phyloP scores from a whole-genome alignment of 1,284 basidiomycete genomes.

The Polyporus tsugae region DNA sequence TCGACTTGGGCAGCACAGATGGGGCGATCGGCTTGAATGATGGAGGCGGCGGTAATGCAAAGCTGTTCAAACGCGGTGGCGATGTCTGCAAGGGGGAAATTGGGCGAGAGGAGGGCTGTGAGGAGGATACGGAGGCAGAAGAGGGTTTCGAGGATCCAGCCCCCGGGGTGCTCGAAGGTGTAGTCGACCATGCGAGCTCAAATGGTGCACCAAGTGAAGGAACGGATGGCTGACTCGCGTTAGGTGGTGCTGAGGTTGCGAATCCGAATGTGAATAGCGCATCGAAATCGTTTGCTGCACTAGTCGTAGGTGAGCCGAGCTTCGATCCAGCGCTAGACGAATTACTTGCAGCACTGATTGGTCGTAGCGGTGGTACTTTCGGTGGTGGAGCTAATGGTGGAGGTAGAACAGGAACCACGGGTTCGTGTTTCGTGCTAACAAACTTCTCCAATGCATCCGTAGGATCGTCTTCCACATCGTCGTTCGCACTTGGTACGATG shows the following conservation, averaged over 20 bases:
- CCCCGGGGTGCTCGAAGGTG: conserved; percentile 22
- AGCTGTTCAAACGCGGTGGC: conserved; percentile 22
- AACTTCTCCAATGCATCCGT: conserved; percentile 41
- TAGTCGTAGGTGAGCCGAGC: background rate
- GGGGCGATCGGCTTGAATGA: conserved; percentile 23
- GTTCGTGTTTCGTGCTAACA: conserved; percentile 47
- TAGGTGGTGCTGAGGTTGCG: conserved; percentile 14
- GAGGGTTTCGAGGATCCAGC: conserved; percentile 15
- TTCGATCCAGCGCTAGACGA: background rate
- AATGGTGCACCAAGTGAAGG: conserved; percentile 37
- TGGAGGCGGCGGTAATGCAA: conserved; percentile 32
- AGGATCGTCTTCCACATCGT: conserved; percentile 48
- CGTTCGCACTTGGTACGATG: conserved; percentile 65
- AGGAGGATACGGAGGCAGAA: background rate
- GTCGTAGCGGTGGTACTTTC: conserved; percentile 21
- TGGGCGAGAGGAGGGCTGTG: conserved; percentile 22
- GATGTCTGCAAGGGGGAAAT: conserved; percentile 25
- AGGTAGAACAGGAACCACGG: conserved; percentile 57
- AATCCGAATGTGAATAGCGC: conserved; percentile 13
- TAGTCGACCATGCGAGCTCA: conserved; percentile 30
- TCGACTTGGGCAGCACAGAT: conserved; percentile 9
- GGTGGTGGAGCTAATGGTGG: conserved; percentile 30
- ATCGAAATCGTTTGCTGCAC: conserved; percentile 13
- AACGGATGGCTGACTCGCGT: conserved; percentile 6
- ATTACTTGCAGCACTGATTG: conserved; percentile 20